Evolutionary conservation across 176 grass and related monocot genomes (phyloP).

Genomic region (Aegilops sharonensis): DNA sequence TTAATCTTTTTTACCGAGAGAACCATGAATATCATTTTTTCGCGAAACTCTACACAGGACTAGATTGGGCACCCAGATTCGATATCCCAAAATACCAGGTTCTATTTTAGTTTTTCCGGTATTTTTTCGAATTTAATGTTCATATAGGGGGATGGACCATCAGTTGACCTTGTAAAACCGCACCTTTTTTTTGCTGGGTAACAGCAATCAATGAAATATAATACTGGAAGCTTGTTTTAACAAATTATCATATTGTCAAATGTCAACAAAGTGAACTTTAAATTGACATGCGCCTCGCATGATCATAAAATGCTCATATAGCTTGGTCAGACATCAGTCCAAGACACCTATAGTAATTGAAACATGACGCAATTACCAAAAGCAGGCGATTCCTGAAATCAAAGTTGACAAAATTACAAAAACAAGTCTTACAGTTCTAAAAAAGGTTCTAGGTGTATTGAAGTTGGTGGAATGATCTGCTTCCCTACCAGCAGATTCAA

Average conservation of each 20-base stretch:
- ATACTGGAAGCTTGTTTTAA: not conserved
- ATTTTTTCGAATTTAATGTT: too few relatives aligned
- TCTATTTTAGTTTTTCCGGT: too few relatives aligned
- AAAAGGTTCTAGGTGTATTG: not conserved
- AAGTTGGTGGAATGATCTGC: constrained; percentile 6
- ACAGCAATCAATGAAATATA: constrained; percentile 22
- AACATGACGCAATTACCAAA: not conserved
- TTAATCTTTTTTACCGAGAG: too few relatives aligned
- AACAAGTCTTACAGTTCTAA: not conserved
- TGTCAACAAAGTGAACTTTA: not conserved
- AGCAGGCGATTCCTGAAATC: not conserved
- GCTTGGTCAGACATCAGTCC: not conserved
- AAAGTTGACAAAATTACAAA: constrained; percentile 23
- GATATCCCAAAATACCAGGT: too few relatives aligned
- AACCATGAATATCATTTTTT: too few relatives aligned
- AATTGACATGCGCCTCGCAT: not conserved
- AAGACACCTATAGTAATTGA: not conserved
- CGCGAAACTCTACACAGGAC: too few relatives aligned
- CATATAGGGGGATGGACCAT: not conserved
- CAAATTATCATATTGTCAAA: not conserved
- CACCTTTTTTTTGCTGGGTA: not conserved
- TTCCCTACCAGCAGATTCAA: constrained; percentile 14
- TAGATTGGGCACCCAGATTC: too few relatives aligned
- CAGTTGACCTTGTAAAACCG: not conserved
- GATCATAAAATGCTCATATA: constrained; percentile 3